Evolutionary conservation across 179 eudicot species (phyloP).

Genomic region (Corrigiola litoralis): DNA sequence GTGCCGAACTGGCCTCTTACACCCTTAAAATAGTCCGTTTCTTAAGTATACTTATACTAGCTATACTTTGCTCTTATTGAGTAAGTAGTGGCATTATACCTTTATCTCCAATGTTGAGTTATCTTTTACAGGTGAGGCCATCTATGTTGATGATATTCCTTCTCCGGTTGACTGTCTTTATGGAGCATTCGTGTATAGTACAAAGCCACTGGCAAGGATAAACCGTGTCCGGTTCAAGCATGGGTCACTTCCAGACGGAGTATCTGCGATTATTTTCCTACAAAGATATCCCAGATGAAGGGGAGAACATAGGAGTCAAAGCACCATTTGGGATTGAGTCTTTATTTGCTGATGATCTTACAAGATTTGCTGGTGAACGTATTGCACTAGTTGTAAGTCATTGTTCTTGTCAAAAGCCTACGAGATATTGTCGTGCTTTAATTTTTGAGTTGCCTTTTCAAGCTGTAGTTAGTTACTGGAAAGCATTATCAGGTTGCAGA

Average conservation of each 20-base stretch:
- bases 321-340: conserved; percentile 57
- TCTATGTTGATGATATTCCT: conserved; percentile 93
- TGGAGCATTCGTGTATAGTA: conserved; percentile 90
- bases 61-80: no score
- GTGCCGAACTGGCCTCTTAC: no score
- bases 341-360: conserved; percentile 71
- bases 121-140: conserved; percentile 69
- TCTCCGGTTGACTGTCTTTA: conserved; percentile 77
- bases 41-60: no score
- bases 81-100: background rate
- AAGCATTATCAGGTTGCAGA: conserved; percentile 60
- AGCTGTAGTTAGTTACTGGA: background rate
- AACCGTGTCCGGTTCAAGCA: conserved; percentile 47
- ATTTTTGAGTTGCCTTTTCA: background rate
- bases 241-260: conserved; percentile 39
- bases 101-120: background rate
- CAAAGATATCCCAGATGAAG: conserved; percentile 76
- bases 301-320: conserved; percentile 58
- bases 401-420: conserved; percentile 4
- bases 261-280: conserved; percentile 43
- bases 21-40: no score
- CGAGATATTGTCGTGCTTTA: background rate
- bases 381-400: conserved; percentile 78
- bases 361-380: conserved; percentile 70
- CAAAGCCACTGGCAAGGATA: conserved; percentile 68